Percentiles rank a stretch among this genome's conserved stretches.
phyloP scores from a whole-genome alignment of 805 yeast species.

The Pichia heedii region DNA sequence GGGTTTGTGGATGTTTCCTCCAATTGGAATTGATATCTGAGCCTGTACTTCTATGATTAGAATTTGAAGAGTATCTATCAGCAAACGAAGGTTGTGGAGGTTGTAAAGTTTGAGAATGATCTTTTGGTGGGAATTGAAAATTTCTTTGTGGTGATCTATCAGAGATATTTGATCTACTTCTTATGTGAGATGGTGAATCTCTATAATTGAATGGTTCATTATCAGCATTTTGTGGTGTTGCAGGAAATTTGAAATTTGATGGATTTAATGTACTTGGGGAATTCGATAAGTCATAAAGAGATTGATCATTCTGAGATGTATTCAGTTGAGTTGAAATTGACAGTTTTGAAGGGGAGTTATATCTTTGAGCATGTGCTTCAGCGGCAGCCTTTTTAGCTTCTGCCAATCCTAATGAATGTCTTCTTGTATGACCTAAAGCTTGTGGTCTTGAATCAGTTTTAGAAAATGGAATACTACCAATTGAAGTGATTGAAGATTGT shows the following conservation, averaged over 20 bases:
- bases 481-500: constrained; percentile 29
- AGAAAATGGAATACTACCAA: constrained; percentile 13
- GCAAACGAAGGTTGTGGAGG: constrained; percentile 50
- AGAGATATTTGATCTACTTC: constrained; percentile 21
- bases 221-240: constrained; percentile 18
- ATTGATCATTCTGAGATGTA: constrained; percentile 1
- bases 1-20: constrained; percentile 39
- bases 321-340: constrained; percentile 9
- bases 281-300: constrained; percentile 4
- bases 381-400: constrained; percentile 99
- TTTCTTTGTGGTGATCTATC: constrained; percentile 37
- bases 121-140: constrained; percentile 60
- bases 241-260: constrained; percentile 50
- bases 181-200: constrained; percentile 12
- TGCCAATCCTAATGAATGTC: constrained; percentile 84
- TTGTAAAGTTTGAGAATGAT: constrained; percentile 23
- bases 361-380: constrained; percentile 67
- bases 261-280: constrained; percentile 16
- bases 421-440: constrained; percentile 68
- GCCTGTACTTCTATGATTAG: constrained; percentile 31
- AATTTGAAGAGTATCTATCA: constrained; percentile 23
- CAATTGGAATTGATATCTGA: constrained; percentile 50
- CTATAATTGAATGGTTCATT: constrained; percentile 7
- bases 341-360: constrained; percentile 26
- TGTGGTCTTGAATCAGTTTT: constrained; percentile 21